Percentiles rank a stretch among this genome's conserved stretches.
These are phyloP conservation scores for Debaryomycetaceae sp. DNA, from an alignment of 1,139 yeast species.

Conservation along the genomic window DNA sequence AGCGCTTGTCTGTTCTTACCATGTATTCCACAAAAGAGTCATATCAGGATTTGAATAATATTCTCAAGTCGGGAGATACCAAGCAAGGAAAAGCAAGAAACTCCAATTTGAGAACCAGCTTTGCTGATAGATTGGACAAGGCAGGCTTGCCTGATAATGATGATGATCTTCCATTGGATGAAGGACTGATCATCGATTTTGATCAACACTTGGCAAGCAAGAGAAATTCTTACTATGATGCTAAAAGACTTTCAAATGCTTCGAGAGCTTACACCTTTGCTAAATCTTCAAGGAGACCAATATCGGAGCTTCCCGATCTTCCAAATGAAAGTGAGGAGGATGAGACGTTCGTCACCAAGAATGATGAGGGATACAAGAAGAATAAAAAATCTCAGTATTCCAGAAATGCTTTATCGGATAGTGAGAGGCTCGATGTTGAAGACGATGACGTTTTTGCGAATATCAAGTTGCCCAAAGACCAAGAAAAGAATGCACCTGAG, in stretches of 20 bases:
- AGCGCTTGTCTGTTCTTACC: conserved; percentile 66
- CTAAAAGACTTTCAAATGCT: conserved; percentile 17
- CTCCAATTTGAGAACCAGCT: conserved; percentile 39
- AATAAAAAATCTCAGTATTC: conserved; percentile 7
- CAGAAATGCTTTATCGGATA: conserved; percentile 4
- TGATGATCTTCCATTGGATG: conserved; percentile 31
- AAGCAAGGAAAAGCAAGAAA: conserved; percentile 20
- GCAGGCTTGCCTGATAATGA: conserved; percentile 33
- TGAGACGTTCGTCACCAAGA: conserved; percentile 37
- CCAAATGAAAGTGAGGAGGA: conserved; percentile 22
- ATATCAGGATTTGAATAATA: conserved; percentile 56
- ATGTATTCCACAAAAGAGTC: conserved; percentile 67
- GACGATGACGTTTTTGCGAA: conserved; percentile 39
- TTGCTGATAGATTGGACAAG: conserved; percentile 42
- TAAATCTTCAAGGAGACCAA: conserved; percentile 25
- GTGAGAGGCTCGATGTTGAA: conserved; percentile 15
- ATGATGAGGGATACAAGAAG: conserved; percentile 19
- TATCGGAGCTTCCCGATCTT: conserved; percentile 31
- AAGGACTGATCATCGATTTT: conserved; percentile 40
- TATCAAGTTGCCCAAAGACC: conserved; percentile 41
- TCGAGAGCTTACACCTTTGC: conserved; percentile 18
- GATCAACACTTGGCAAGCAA: conserved; percentile 42
- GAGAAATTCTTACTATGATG: conserved; percentile 35
- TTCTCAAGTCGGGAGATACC: conserved; percentile 33
- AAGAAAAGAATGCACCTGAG: conserved; percentile 12